A percentile compares a stretch with the other conserved stretches of the same genome.
Conservation (phyloP, 352 stramenopile genomes). For the Globisporangium alternatum region DNA sequence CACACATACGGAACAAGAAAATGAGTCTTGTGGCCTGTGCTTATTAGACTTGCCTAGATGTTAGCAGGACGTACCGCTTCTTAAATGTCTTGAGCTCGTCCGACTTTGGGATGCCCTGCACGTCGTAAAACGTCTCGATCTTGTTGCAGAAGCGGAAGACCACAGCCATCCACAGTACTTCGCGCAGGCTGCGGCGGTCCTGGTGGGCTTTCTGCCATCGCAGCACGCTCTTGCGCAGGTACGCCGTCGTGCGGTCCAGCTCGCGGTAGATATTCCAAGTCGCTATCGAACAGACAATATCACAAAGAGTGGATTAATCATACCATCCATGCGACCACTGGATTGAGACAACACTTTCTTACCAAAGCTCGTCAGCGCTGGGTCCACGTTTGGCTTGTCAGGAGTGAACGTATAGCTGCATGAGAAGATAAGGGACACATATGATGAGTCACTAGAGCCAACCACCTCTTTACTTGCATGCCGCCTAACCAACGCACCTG, state of each 20-base stretch:
- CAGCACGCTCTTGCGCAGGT: conserved; percentile 76
- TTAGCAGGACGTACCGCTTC: conserved; percentile 43
- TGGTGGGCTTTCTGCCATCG: conserved; percentile 75
- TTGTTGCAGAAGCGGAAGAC: conserved; percentile 82
- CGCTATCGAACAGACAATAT: conserved; percentile 25
- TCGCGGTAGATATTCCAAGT: conserved; percentile 86
- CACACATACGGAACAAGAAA: not conserved
- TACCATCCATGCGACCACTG: not conserved
- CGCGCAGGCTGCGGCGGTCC: conserved; percentile 58
- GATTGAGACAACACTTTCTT: conserved; percentile 12
- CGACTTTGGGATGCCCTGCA: conserved; percentile 73
- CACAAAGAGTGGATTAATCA: not conserved
- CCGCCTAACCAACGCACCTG: conserved; percentile 22
- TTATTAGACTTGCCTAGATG: no score
- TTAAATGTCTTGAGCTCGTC: conserved; percentile 63
- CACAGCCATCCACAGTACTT: conserved; percentile 80
- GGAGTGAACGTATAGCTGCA: conserved; percentile 70
- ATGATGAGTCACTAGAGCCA: not conserved
- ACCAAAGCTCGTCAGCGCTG: conserved; percentile 74
- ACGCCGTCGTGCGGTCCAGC: conserved; percentile 77
- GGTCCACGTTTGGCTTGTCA: conserved; percentile 64
- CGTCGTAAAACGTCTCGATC: conserved; percentile 78
- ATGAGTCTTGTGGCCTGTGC: no score
- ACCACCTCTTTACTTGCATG: not conserved
- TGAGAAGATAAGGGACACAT: not conserved